phyloP scores from a whole-genome alignment of 768 basidiomycete genomes.

The Suillus decipiens region DNA sequence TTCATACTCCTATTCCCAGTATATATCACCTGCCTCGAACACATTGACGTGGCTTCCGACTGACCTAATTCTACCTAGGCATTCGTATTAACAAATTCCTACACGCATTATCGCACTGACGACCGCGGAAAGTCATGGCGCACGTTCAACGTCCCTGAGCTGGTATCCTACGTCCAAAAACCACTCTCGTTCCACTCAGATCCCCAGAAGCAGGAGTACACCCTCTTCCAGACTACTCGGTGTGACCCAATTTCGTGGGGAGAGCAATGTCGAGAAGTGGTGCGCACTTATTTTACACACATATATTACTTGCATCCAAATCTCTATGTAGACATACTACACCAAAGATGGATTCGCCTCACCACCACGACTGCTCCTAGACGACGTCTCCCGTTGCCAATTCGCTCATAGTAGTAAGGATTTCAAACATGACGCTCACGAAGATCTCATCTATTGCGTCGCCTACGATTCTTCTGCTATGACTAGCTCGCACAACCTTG shows the following conservation, averaged over 20 bases:
- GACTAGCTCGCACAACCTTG: constrained; percentile 44
- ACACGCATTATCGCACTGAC: constrained; percentile 82
- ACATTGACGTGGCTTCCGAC: constrained; percentile 5
- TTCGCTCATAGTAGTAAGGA: constrained; percentile 88
- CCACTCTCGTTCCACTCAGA: constrained; percentile 91
- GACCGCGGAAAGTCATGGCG: constrained; percentile 91
- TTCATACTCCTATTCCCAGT: constrained; percentile 1
- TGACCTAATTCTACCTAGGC: constrained; percentile 51
- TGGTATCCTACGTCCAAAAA: constrained; percentile 41
- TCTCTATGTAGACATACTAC: constrained; percentile 71
- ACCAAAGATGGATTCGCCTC: constrained; percentile 82
- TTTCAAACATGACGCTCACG: constrained; percentile 76
- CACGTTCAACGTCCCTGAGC: constrained; percentile 70
- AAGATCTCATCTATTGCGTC: constrained; percentile 85
- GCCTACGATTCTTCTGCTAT: constrained; percentile 68
- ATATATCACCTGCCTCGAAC: constrained; percentile 4
- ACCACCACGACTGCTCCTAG: constrained; percentile 56
- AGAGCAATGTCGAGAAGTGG: constrained; percentile 71
- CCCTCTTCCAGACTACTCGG: constrained; percentile 75
- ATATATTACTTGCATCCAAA: constrained; percentile 9
- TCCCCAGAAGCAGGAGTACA: constrained; percentile 63
- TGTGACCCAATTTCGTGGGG: constrained; percentile 62
- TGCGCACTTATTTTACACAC: constrained; percentile 24
- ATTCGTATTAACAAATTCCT: constrained; percentile 78
- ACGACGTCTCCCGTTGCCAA: constrained; percentile 76